phyloP scores from a whole-genome alignment of 2,329 filamentous ascomycete genomes.

The Emergomyces pasteurianus region DNA sequence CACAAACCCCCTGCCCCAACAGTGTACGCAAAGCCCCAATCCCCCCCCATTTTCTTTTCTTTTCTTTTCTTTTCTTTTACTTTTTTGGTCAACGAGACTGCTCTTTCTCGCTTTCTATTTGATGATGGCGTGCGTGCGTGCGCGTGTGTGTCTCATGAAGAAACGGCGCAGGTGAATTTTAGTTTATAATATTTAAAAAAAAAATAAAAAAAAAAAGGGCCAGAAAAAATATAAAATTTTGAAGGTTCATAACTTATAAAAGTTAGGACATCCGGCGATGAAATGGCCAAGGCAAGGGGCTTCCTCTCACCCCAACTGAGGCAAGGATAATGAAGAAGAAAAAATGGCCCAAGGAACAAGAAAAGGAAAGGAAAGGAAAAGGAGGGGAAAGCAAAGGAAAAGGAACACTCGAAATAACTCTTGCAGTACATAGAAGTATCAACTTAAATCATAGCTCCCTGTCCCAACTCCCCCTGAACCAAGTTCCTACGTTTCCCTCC shows the following conservation, averaged over 20 bases:
- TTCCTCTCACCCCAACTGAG: background rate
- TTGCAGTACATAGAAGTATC: background rate
- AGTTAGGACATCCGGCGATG: background rate
- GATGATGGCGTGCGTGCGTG: background rate
- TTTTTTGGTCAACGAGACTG: background rate
- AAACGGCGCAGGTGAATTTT: background rate
- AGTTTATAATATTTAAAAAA: background rate
- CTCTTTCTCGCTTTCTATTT: background rate
- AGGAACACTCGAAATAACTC: too few relatives aligned
- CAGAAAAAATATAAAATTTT: background rate
- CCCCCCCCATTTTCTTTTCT: too few relatives aligned
- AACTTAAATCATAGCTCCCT: background rate
- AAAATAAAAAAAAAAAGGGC: background rate
- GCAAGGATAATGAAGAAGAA: background rate
- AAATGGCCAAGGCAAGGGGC: background rate
- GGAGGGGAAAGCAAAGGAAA: background rate
- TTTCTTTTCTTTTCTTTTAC: too few relatives aligned
- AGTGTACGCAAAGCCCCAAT: background rate
- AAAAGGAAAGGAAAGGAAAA: background rate
- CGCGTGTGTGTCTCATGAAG: background rate
- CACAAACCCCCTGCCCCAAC: background rate
- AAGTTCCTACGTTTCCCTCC: too few relatives aligned
- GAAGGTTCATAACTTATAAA: background rate
- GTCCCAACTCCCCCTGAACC: background rate
- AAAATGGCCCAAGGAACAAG: too few relatives aligned